Percentiles rank a stretch among this genome's conserved stretches.
Evolutionary conservation across 768 basidiomycete species (phyloP).

Genomic region (Psilocybe sp.): DNA sequence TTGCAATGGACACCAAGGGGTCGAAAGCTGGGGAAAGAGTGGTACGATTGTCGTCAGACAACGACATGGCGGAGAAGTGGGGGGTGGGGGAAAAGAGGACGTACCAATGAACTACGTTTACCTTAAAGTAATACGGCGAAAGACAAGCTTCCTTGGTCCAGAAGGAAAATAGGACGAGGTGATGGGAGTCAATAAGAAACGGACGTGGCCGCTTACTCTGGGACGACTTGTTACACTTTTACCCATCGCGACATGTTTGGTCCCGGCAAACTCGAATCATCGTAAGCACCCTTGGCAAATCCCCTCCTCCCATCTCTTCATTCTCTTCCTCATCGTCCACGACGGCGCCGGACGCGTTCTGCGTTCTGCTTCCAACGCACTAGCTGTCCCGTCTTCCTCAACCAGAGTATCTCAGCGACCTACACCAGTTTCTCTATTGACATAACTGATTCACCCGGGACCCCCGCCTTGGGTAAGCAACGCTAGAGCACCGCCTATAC

Average conservation of each 20-base stretch:
- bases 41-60: constrained; percentile 35
- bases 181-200: constrained; percentile 17
- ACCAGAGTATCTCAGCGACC: no score
- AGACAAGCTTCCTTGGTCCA: constrained; percentile 10
- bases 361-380: no score
- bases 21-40: constrained; percentile 38
- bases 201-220: constrained; percentile 23
- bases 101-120: constrained; percentile 18
- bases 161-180: constrained; percentile 18
- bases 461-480: no score
- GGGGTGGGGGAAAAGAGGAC: constrained; percentile 24
- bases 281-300: constrained; percentile 4
- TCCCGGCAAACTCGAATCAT: constrained; percentile 8
- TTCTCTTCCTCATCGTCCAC: not conserved
- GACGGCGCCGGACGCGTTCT: no score
- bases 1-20: constrained; percentile 42
- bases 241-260: constrained; percentile 16
- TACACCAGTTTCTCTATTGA: no score
- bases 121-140: constrained; percentile 10
- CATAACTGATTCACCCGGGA: no score
- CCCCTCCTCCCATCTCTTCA: not conserved
- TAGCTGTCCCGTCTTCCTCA: no score
- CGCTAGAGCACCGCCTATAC: no score
- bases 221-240: constrained; percentile 7
- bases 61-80: constrained; percentile 14